Conservation (phyloP, 495 filamentous ascomycete species). For the Podospora sp. region DNA sequence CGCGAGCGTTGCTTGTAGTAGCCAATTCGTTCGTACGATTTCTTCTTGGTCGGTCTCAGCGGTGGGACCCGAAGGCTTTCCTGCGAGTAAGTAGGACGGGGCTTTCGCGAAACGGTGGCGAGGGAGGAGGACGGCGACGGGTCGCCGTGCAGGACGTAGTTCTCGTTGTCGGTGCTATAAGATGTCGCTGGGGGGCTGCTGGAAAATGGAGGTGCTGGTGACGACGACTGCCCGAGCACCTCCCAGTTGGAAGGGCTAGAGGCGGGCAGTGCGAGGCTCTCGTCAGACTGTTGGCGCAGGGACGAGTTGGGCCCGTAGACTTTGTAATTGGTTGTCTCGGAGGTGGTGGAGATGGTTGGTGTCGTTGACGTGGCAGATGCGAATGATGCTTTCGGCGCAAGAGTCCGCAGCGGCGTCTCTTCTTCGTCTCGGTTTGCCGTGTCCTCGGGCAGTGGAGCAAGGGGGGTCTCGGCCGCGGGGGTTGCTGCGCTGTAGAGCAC, state of each 20-base stretch:
- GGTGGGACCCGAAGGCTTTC: conserved; percentile 58
- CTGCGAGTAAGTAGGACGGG: conserved; percentile 53
- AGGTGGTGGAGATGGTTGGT: conserved; percentile 46
- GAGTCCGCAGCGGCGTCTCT: conserved; percentile 27
- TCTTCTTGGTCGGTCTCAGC: conserved; percentile 45
- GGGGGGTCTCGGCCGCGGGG: conserved; percentile 33
- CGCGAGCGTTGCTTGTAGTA: conserved; percentile 52
- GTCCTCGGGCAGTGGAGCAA: conserved; percentile 47
- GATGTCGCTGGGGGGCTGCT: conserved; percentile 34
- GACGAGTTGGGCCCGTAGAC: conserved; percentile 45
- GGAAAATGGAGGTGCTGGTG: conserved; percentile 30
- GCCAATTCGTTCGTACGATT: conserved; percentile 49
- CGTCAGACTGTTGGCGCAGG: conserved; percentile 35
- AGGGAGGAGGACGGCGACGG: conserved; percentile 45
- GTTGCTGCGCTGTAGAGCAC: conserved; percentile 31
- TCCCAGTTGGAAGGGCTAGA: conserved; percentile 46
- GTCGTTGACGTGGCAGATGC: conserved; percentile 36
- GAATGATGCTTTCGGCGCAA: conserved; percentile 50
- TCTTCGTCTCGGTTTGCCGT: conserved; percentile 28
- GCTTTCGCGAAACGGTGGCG: conserved; percentile 29
- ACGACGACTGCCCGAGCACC: conserved; percentile 45
- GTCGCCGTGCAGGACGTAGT: conserved; percentile 51
- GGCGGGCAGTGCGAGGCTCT: conserved; percentile 41
- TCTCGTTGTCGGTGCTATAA: conserved; percentile 40
- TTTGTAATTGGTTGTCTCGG: conserved; percentile 58